phyloP scores from a whole-genome alignment of 257 asterid species.

The Capsicum rhomboideum region DNA sequence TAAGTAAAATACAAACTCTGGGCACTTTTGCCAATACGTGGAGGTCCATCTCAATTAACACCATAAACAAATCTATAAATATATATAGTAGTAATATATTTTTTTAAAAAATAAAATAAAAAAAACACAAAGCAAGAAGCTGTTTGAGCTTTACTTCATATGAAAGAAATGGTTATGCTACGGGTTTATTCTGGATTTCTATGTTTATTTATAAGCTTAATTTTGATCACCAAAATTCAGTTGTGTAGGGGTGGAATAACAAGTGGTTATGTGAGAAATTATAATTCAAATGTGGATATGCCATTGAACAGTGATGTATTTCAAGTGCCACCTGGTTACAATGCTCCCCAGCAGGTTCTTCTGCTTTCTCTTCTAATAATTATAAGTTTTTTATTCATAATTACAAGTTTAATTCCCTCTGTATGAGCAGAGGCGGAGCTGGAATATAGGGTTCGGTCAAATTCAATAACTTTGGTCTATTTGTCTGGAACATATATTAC shows the following conservation, averaged over 20 bases:
- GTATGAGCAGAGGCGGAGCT: not conserved
- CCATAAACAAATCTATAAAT: not conserved
- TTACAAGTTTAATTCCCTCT: not conserved
- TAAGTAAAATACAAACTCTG: not conserved
- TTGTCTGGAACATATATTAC: too few relatives aligned
- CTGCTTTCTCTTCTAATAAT: not conserved
- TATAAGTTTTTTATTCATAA: not conserved
- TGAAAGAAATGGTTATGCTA: not conserved
- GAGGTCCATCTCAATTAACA: not conserved
- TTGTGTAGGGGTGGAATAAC: conserved; percentile 33
- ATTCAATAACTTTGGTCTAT: too few relatives aligned
- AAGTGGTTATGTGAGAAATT: conserved; percentile 29
- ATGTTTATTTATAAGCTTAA: not conserved
- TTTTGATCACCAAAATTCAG: not conserved
- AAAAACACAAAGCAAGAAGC: too few relatives aligned
- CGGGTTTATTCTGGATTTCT: not conserved
- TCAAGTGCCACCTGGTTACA: conserved; percentile 43
- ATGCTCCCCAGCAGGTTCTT: conserved; percentile 58
- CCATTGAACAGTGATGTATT: conserved; percentile 58
- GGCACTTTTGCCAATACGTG: not conserved
- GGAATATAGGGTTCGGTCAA: too few relatives aligned
- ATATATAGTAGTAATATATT: too few relatives aligned
- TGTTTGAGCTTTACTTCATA: not conserved
- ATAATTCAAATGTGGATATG: conserved; percentile 38
- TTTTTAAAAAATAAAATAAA: too few relatives aligned